A percentile compares a stretch with the other conserved stretches of the same genome.
phyloP scores from a whole-genome alignment of 768 basidiomycete species.

The Tricholoma flavovirens region DNA sequence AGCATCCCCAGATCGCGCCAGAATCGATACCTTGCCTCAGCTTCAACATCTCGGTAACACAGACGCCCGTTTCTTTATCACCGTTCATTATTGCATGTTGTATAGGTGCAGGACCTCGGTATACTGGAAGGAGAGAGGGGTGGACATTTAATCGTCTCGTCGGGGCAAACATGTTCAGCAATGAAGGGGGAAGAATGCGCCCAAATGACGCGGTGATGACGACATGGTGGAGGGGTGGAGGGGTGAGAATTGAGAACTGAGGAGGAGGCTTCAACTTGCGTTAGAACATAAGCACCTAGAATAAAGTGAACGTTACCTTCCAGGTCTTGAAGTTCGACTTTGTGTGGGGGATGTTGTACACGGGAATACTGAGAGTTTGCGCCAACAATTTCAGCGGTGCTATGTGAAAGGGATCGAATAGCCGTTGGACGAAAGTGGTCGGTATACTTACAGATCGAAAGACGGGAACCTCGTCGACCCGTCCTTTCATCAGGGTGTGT shows the following conservation, averaged over 20 bases:
- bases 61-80: slow-evolving; percentile 69
- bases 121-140: slow-evolving; percentile 79
- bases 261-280: neutral
- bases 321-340: slow-evolving; percentile 59
- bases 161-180: slow-evolving; percentile 58
- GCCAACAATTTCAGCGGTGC: slow-evolving; percentile 69
- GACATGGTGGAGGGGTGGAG: slow-evolving; percentile 43
- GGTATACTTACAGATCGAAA: slow-evolving; percentile 49
- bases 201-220: slow-evolving; percentile 90
- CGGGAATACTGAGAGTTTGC: slow-evolving; percentile 44
- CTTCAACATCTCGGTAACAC: slow-evolving; percentile 72
- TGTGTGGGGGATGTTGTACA: slow-evolving; percentile 55
- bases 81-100: slow-evolving; percentile 74
- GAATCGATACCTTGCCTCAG: slow-evolving; percentile 69
- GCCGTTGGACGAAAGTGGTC: neutral
- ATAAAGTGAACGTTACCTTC: slow-evolving; percentile 38
- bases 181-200: slow-evolving; percentile 62
- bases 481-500: slow-evolving; percentile 65
- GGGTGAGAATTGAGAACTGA: slow-evolving; percentile 28
- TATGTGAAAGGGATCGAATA: slow-evolving; percentile 22
- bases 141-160: slow-evolving; percentile 77
- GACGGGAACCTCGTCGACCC: slow-evolving; percentile 53
- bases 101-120: slow-evolving; percentile 89
- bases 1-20: slow-evolving; percentile 61
- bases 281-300: neutral